Evolutionary conservation across 495 filamentous ascomycete genomes (phyloP).

Genomic region (Penicillium salamii): DNA sequence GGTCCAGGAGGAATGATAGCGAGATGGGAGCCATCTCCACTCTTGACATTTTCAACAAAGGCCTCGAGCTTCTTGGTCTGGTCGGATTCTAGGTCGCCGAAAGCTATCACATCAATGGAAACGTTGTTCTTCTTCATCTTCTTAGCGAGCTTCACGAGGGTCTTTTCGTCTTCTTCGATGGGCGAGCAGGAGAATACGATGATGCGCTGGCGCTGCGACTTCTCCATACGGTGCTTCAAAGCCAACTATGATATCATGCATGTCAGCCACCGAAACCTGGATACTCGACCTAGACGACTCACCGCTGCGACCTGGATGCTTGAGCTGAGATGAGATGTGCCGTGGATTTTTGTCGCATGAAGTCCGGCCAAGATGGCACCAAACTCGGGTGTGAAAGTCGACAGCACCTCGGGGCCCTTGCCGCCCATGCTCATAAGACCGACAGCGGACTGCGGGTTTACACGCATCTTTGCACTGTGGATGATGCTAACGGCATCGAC

Average conservation of each 20-base stretch:
- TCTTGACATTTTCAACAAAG: slow-evolving; percentile 89
- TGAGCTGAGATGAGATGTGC: slow-evolving; percentile 79
- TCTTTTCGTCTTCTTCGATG: slow-evolving; percentile 83
- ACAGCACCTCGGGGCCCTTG: slow-evolving; percentile 92
- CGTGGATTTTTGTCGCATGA: slow-evolving; percentile 91
- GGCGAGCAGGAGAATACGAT: slow-evolving; percentile 94
- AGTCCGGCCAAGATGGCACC: slow-evolving; percentile 92
- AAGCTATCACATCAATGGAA: slow-evolving; percentile 88
- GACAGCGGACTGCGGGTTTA: slow-evolving; percentile 93
- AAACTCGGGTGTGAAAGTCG: slow-evolving; percentile 91
- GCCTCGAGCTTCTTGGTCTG: slow-evolving; percentile 87
- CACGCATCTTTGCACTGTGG: slow-evolving; percentile 89
- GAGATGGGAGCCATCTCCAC: slow-evolving; percentile 83
- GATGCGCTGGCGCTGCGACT: slow-evolving; percentile 90
- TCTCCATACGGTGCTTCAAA: slow-evolving; percentile 98
- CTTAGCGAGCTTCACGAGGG: slow-evolving; percentile 83
- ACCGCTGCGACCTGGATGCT: slow-evolving; percentile 93
- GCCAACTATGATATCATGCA: slow-evolving; percentile 60
- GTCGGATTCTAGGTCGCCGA: slow-evolving; percentile 88
- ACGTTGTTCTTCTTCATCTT: slow-evolving; percentile 98
- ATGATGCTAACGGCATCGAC: slow-evolving; percentile 91
- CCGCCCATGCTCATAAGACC: slow-evolving; percentile 99
- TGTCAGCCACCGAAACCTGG: slow-evolving; percentile 4
- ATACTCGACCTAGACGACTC: slow-evolving; percentile 34
- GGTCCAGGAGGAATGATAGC: slow-evolving; percentile 88